phyloP scores from a whole-genome alignment of 768 basidiomycete species.

The Auricularia auricula-judae region DNA sequence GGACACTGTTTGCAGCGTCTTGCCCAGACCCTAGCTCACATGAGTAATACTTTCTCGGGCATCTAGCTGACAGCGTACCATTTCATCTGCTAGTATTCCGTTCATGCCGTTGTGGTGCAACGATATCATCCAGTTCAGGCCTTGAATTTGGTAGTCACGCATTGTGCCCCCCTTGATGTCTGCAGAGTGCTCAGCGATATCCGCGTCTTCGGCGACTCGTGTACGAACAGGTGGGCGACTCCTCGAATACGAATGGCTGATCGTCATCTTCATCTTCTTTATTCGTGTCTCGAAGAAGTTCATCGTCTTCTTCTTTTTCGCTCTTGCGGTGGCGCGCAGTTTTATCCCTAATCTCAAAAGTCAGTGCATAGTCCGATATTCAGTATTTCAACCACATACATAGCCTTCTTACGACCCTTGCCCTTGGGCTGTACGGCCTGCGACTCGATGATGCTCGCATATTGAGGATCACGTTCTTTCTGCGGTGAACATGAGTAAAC shows the following conservation, averaged over 20 bases:
- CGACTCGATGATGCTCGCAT: constrained; percentile 78
- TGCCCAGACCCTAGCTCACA: constrained; percentile 71
- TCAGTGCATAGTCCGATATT: not conserved
- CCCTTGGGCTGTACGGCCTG: constrained; percentile 73
- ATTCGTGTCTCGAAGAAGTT: constrained; percentile 80
- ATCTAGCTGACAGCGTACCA: constrained; percentile 35
- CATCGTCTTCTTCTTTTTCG: constrained; percentile 97
- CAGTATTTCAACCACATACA: constrained; percentile 31
- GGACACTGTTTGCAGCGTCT: constrained; percentile 95
- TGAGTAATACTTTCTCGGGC: not conserved
- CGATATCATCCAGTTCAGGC: constrained; percentile 95
- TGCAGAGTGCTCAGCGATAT: constrained; percentile 18
- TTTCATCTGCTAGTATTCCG: constrained; percentile 95
- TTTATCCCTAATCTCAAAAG: constrained; percentile 42
- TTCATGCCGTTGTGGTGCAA: constrained; percentile 94
- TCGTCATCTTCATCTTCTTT: constrained; percentile 72
- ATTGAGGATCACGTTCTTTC: constrained; percentile 86
- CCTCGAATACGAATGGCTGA: constrained; percentile 89
- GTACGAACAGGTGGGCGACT: constrained; percentile 74
- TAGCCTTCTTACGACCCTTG: constrained; percentile 72
- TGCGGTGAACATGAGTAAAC: constrained; percentile 19
- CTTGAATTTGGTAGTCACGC: constrained; percentile 92
- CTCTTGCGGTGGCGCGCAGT: constrained; percentile 82
- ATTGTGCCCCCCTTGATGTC: constrained; percentile 79
- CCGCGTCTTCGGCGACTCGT: constrained; percentile 3